Base-by-base conservation (phyloP, 306 rosid species). In the Hippophae gyantsensis region DNA sequence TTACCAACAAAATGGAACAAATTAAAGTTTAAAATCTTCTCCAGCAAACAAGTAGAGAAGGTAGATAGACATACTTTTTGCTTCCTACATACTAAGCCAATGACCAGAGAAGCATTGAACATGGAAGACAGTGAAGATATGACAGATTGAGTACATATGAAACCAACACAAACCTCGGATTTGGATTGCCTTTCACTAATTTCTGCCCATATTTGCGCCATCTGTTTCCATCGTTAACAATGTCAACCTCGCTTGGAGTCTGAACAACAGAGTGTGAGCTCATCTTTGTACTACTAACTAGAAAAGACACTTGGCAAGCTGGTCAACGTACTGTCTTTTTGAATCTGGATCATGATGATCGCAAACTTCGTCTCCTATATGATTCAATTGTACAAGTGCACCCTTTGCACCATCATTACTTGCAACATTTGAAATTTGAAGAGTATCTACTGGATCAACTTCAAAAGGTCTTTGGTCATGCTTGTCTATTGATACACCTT, bases 161-260 rank as follows among this genome's bases (percentile, higher is more conserved):
- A 32, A 32, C 38, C 3, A 61, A 47, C 56, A 23, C 64, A 54
- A 81, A 87, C 97, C 95, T 82, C 43, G 90, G 97, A 67, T 90
- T 79, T 68, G 84, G 63, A 74, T 83, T 90, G 69, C 95, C 94
- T 72, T 87, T 90, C 40, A 87, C 94, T 48, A 82, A 61, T 69
- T 90, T 90, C 77, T 87, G 97, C 69, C 97, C 97, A 14, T 90
- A 90, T 79, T 90, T 90, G 61, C 95, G 90, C 97, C 97, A 90
- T 64, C 95, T 86, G 72, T 79, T 79, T 63, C 98, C 98, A 58
- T 90, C 98, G 67, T 77, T 79, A 57, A 90, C 84, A 61, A 79
- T 62, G 78, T 85, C 98, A 72, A 81, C 84, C 82, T 83, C 92
- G 67, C 96, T 87, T 56, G 52, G 60, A 62, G 87, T 83, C 65